Evolutionary conservation across 768 basidiomycete species (phyloP), one percentile per base, ranked within the genome.

Genomic region (Suillus lakei): DNA sequence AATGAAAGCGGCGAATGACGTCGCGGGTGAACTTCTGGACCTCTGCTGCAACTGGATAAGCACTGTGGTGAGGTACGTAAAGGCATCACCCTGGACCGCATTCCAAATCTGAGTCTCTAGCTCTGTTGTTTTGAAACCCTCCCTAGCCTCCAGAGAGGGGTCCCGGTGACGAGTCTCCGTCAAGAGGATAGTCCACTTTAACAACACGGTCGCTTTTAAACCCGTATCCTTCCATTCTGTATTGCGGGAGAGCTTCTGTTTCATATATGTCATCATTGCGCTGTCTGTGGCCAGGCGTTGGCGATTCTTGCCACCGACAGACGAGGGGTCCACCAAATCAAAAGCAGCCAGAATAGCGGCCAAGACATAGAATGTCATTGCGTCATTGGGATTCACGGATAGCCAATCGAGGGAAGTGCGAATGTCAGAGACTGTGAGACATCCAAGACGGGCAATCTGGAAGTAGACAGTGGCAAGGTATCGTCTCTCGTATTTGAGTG

Each of bases 161-260:
- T 93, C 88, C 23, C 85, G 84, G 72, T 91, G 88, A 30, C 93
- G 84, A 7, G 88, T 84, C 67, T 93, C 89, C 1, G 93, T 89
- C 68, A 95, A 80, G 75, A 94, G 93, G 64, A 96, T 82, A 0
- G 94, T 91, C 93, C 94, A 96, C 72, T 93, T 93, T 44, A 98
- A 83, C n/a, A 91, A 77, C 6, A 96, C 72, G 2, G 85, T 83
- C 0, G 93, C 89, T 71, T 90, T 92, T 18, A 97, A 77, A 2
- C 88, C 88, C 1, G 83, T 78, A 23, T 91, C 88, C 62, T 84
- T 89, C 93, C 93, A 95, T 18, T 82, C 77, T 2, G 85, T 77
- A 3, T 82, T 69, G 10, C 84, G 72, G 16, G 82, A 79, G 8
- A 92, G 77, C 66, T 86, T 86, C 62, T 79, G 85, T 23, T 81